Percentiles rank a stretch among this genome's conserved stretches.
Evolutionary conservation across 129 eudicot genomes (phyloP).

Genomic region (Solidago caesia): DNA sequence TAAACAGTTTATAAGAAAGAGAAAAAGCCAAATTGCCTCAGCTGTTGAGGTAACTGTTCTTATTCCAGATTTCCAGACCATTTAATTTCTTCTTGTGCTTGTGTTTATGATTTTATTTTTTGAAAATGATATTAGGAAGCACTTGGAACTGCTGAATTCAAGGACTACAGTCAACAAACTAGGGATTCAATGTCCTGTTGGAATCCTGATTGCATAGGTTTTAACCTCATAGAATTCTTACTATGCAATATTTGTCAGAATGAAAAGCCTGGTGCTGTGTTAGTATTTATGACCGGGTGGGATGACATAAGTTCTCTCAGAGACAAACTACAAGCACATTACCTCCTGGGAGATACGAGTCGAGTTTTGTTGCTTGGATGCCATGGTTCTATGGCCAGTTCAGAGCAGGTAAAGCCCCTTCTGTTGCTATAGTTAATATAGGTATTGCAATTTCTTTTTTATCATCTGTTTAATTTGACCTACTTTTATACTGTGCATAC

Average conservation of each 20-base stretch:
- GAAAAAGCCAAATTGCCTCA: slow-evolving; percentile 92
- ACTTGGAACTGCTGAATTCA: slow-evolving; percentile 66
- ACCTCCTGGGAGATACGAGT: slow-evolving; percentile 60
- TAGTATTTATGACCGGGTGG: slow-evolving; percentile 98
- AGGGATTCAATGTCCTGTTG: slow-evolving; percentile 73
- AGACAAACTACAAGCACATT: slow-evolving; percentile 84
- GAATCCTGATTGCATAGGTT: slow-evolving; percentile 93
- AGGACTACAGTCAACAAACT: slow-evolving; percentile 56
- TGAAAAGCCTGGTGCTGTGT: slow-evolving; percentile 75
- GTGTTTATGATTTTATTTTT: slow-evolving; percentile 16
- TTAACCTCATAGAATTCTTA: slow-evolving; percentile 81
- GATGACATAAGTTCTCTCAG: slow-evolving; percentile 86
- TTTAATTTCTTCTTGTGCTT: slow-evolving; percentile 2
- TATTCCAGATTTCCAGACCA: background rate
- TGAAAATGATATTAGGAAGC: slow-evolving; percentile 54
- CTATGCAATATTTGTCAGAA: slow-evolving; percentile 66
- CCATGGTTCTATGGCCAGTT: slow-evolving; percentile 96
- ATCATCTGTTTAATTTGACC: background rate
- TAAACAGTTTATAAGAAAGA: slow-evolving; percentile 74
- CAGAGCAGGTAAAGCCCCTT: slow-evolving; percentile 71
- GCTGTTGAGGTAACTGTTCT: slow-evolving; percentile 70
- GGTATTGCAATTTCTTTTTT: background rate
- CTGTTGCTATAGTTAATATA: background rate
- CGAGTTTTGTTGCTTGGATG: slow-evolving; percentile 86
- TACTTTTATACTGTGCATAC: slow-evolving; percentile 19